Conservation (phyloP, 1,284 basidiomycete species). For the Albatrellus sp. region DNA sequence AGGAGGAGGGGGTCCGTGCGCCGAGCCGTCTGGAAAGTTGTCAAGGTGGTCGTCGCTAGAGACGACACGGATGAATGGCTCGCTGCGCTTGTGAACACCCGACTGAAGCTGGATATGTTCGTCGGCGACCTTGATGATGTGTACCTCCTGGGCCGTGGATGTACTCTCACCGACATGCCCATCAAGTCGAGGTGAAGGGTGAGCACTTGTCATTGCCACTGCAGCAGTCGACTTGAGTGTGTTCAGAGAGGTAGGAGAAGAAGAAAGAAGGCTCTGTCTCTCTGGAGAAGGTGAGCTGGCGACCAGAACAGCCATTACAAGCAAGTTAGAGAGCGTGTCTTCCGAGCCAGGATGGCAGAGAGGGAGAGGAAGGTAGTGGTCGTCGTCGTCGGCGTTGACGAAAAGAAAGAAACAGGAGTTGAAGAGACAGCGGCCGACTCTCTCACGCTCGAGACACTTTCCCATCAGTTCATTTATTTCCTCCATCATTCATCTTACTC, state of each 20-base stretch:
- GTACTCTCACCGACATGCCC: no score
- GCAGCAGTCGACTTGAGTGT: neutral
- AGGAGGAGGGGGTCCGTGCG: slow-evolving; percentile 46
- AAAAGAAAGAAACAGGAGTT: no score
- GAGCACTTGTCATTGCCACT: no score
- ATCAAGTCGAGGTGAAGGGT: no score
- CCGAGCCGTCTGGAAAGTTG: slow-evolving; percentile 12
- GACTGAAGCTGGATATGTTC: slow-evolving; percentile 29
- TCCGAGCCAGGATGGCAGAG: no score
- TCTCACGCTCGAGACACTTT: no score
- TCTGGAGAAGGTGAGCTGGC: neutral
- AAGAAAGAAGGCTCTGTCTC: neutral
- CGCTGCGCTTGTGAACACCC: slow-evolving; percentile 24
- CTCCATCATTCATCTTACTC: no score
- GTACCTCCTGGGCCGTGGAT: slow-evolving; percentile 28
- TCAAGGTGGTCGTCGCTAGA: slow-evolving; percentile 13
- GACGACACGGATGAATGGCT: slow-evolving; percentile 24
- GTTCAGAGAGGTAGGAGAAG: neutral
- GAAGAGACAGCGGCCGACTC: no score
- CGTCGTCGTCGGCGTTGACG: no score
- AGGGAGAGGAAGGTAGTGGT: no score
- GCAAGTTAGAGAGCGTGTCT: no score
- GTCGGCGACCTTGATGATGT: slow-evolving; percentile 38
- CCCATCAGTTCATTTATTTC: no score
- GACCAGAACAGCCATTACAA: neutral